Evolutionary conservation across 2,329 filamentous ascomycete genomes (phyloP), one percentile per base, ranked within the genome.

Genomic region (Fusarium abutilonis): DNA sequence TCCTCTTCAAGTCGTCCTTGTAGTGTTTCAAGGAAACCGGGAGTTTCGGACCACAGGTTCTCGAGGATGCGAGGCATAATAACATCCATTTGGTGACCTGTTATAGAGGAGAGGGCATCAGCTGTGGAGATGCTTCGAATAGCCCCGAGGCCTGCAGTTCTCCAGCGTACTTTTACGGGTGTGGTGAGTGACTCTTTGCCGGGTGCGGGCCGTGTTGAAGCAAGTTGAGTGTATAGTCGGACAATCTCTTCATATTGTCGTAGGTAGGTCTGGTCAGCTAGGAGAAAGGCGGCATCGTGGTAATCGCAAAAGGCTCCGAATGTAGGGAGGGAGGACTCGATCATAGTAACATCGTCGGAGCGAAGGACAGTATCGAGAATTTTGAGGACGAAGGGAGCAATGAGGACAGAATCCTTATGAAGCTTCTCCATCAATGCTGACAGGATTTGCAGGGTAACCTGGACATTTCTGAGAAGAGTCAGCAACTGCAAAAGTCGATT

Each of bases 361-460:
- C 87, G 86, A 50, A 98, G 85, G 70, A 98, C 89, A 52, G 89
- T 89, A 65, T 89, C 87, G 72, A 98, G 85, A 64, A 97, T 90
- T 69, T 89, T 91, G 73, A 98, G 86, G 52, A 97, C 88, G 71
- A 91, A 92, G 62, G 86, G 85, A 43, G 92, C 92, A 74, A 96
- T 96, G 47, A 99, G 87, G 47, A 92, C 91, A 44, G 97, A 86
- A 74, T 97, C 93, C 74, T 93, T 90, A 58, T 92, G 90, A 39
- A 92, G 86, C 78, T 97, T 97, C 74, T 98, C 93, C 76, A 98
- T 93, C 70, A 99, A 83, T 41, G 93, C 92, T 60, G 89, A 88
- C 67, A 97, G 83, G 69, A 99, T 97, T 76, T 96, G 91, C 56
- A 99, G 87, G 3, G 93, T 97, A 64, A 99, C 93, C 76, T 96